Conservation (phyloP, 2,329 filamentous ascomycete species). For the Teratosphaeriaceae sp. region DNA sequence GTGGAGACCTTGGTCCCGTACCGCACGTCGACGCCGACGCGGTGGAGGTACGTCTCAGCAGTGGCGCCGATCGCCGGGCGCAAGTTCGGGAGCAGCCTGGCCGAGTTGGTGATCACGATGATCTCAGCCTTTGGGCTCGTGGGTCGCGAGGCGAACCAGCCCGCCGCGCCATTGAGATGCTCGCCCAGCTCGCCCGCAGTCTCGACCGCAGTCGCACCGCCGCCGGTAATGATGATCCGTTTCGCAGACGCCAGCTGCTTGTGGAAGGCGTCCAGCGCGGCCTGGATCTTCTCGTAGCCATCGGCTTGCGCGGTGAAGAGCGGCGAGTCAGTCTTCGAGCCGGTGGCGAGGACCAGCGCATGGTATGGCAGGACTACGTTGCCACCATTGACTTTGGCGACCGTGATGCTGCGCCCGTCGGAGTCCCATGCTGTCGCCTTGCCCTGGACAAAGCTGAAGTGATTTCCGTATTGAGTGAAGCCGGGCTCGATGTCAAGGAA, state of each 20-base stretch:
- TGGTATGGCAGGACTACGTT: conserved; percentile 38
- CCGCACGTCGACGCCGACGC: conserved; percentile 40
- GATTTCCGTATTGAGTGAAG: conserved; percentile 42
- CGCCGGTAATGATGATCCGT: conserved; percentile 29
- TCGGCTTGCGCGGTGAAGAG: conserved; percentile 38
- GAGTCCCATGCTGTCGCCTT: conserved; percentile 41
- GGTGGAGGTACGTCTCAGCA: conserved; percentile 41
- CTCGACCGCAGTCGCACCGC: conserved; percentile 32
- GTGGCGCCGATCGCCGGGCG: conserved; percentile 30
- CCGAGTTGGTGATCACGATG: conserved; percentile 35
- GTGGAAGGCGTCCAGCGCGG: conserved; percentile 27
- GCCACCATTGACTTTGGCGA: conserved; percentile 25
- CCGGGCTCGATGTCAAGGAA: conserved; percentile 40
- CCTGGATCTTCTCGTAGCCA: conserved; percentile 24
- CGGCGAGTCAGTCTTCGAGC: conserved; percentile 41
- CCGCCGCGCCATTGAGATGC: conserved; percentile 33
- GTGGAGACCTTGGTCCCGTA: conserved; percentile 28
- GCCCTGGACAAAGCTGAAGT: conserved; percentile 44
- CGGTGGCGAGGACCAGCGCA: conserved; percentile 51
- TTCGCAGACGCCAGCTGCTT: conserved; percentile 27
- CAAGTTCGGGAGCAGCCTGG: conserved; percentile 35
- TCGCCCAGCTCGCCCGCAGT: conserved; percentile 32
- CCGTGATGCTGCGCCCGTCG: conserved; percentile 34
- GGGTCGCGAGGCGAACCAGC: conserved; percentile 30
- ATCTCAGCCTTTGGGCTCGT: conserved; percentile 33